Base-by-base conservation (phyloP, 768 basidiomycete species). In the Floccularia luteovirens region DNA sequence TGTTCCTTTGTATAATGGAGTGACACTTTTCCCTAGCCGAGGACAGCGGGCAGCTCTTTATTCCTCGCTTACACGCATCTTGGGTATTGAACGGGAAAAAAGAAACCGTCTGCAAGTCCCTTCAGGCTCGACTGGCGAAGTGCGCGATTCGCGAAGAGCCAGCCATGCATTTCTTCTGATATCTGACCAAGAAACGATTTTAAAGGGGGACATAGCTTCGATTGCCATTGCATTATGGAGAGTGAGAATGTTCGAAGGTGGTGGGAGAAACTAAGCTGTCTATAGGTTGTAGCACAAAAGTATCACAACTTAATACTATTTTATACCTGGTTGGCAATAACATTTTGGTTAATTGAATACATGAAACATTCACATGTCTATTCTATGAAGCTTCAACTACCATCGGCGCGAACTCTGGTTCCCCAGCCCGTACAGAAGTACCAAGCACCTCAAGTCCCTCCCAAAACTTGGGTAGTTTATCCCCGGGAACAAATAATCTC, bases 381-480 rank as follows among this genome's bases (percentile, higher is more conserved):
- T 31, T 34, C 17, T 41, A 16, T 48, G 56, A 72, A 38, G 51
- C 60, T 55, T 74, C 70, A 39, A 72, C 63, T 42, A 63, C 63
- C 72, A 75, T 74, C 12, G 69, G 67, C 20, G 60, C 66, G n/a
- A 64, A 49, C 5, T 61, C 62, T 14, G 60, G 54, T 5, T 63
- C 66, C 13, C 44, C 45, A n/a, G 46, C 46, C 48, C 57, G 58
- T 30, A 46, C 48, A 7, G 61, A 55, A 31, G 53, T 54, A 4
- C 72, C 67, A 1, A 88, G 60, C 3, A 90, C 77, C 45, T 89
- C 86, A 37, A 69, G 75, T 33, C 89, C 89, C 56, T 89, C 80
- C 90, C 90, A 92, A 69, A 92, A 92, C 52, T 64, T 79, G 31
- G 91, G 92, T 34, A 97, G 73, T 52, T 90, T 68, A 59, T 94